These are phyloP conservation scores for Phytophthora crassamura DNA, from an alignment of 352 stramenopile genomes.

Conservation along the genomic window DNA sequence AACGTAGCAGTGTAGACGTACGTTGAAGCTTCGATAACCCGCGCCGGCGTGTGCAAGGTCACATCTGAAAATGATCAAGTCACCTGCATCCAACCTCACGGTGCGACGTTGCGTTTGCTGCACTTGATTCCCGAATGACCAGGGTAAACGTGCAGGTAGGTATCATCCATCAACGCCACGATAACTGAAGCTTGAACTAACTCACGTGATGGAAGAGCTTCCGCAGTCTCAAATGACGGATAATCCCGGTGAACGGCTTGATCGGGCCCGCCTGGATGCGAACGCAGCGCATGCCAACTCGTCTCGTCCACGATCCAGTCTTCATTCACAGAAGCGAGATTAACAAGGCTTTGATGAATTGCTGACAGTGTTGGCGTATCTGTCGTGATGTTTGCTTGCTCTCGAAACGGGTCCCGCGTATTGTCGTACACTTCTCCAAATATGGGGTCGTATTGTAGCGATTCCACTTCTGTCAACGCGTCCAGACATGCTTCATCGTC, in stretches of 20 bases:
- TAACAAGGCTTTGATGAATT: neutral
- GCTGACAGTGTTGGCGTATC: neutral
- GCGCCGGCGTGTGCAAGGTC: constrained; percentile 1
- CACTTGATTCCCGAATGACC: neutral
- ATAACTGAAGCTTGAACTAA: constrained; percentile 3
- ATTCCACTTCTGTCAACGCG: neutral
- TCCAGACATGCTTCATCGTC: no score
- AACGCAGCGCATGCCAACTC: neutral
- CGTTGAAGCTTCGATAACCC: neutral
- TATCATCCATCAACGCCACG: constrained; percentile 1
- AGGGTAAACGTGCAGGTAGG: constrained; percentile 1
- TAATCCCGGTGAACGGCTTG: constrained; percentile 2
- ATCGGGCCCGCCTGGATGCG: neutral
- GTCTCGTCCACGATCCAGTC: no score
- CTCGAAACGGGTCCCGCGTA: neutral
- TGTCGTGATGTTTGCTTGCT: neutral
- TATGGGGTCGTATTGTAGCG: neutral
- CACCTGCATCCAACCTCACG: neutral
- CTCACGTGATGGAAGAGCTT: neutral
- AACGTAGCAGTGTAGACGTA: constrained; percentile 6
- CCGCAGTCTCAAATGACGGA: neutral
- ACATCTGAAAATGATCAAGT: constrained; percentile 9
- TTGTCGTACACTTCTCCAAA: neutral
- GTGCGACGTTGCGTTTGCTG: neutral
- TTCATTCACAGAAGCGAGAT: neutral